Evolutionary conservation across 257 asterid species (phyloP).

Genomic region (Phtheirospermum japonicum): DNA sequence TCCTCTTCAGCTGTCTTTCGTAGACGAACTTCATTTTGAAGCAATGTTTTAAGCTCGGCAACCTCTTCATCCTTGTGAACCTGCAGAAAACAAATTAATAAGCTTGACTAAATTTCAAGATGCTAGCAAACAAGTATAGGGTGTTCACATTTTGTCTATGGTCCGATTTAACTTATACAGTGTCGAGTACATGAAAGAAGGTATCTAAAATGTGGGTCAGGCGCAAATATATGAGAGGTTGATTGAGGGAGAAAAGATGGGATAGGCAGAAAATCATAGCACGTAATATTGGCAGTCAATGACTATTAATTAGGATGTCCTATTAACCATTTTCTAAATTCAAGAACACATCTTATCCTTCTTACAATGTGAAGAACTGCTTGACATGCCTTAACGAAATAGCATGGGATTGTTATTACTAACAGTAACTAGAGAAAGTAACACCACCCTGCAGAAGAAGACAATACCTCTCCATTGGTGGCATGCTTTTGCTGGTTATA

Average conservation of each 20-base stretch:
- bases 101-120: constrained; percentile 17
- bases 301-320: constrained; percentile 4
- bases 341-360: too few relatives aligned
- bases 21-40: constrained; percentile 64
- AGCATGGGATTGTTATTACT: too few relatives aligned
- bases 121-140: constrained; percentile 13
- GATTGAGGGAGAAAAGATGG: not conserved
- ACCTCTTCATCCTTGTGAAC: constrained; percentile 50
- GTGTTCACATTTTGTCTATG: constrained; percentile 13
- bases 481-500: constrained; percentile 70
- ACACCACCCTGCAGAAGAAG: constrained; percentile 20
- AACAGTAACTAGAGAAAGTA: not conserved
- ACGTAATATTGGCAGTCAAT: not conserved
- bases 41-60: constrained; percentile 59
- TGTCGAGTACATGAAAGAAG: not conserved
- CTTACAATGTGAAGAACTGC: not conserved
- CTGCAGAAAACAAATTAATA: constrained; percentile 41
- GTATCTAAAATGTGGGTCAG: not conserved
- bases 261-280: constrained; percentile 1
- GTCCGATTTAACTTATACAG: not conserved
- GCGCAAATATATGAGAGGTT: constrained; percentile 10
- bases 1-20: constrained; percentile 92
- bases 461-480: constrained; percentile 66
- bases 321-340: not conserved
- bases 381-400: not conserved